Evolutionary conservation across 495 filamentous ascomycete species (phyloP), one percentile per base, ranked within the genome.

Genomic region (Aspergillus baeticus): DNA sequence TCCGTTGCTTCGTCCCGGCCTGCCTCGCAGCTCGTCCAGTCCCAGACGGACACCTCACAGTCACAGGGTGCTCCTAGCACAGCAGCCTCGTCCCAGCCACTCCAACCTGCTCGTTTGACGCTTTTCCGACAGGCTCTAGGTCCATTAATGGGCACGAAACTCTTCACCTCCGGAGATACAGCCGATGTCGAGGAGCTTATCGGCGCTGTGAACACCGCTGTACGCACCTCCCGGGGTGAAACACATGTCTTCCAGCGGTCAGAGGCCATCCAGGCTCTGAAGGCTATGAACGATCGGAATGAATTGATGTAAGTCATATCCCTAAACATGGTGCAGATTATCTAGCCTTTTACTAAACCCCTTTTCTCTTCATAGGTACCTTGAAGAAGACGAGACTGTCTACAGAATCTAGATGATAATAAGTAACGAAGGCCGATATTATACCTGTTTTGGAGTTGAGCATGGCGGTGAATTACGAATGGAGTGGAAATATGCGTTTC

Each of bases 121-220:
- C 71, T 84, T 23, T 98, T 98, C 87, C 83, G 90, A 38, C 82
- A 82, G 5, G 81, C 86, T 3, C 76, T 98, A 1, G 95, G 94
- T 10, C 84, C 87, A 57, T 71, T 97, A 34, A 84, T 97, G 60
- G 88, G 87, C 64, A 84, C 85, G 4, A 74, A 78, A 15, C 65
- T 98, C 29, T 98, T 98, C 68, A 80, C 81, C 37, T 68, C 73
- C 13, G 85, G 89, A 45, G 95, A 96, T 62, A 81, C 84, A 45
- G 90, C 88, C 17, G 80, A 89, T 54, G 81, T 96, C 11, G 85
- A 84, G 52, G 79, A 84, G 14, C 72, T 98, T 34, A 80, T 98
- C 31, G 81, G 79, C 8, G 90, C 87, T 0, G 89, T 98, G 34
- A 98, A 98, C 69, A 73, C 72, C 5, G 80, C 82, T 51, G 64